Evolutionary conservation across 495 filamentous ascomycete species (phyloP).

Genomic region (Lophiotrema nucula): DNA sequence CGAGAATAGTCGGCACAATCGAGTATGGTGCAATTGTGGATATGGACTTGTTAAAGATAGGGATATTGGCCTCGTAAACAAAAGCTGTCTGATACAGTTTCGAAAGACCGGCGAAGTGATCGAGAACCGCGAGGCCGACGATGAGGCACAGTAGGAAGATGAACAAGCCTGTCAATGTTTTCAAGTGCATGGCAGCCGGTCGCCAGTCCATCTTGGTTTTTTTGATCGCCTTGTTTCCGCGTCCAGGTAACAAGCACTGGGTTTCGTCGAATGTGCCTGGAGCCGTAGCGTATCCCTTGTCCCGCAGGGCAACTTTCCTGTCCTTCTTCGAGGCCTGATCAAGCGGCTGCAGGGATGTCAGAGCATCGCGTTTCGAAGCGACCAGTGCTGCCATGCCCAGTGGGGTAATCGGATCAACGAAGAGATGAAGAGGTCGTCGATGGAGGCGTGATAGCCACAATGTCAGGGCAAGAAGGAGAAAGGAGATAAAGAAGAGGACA

Average conservation of each 20-base stretch:
- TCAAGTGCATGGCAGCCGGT: background rate
- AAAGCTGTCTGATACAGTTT: conserved; percentile 2
- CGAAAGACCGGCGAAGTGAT: background rate
- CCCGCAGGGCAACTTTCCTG: background rate
- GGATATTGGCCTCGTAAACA: background rate
- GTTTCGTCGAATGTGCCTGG: background rate
- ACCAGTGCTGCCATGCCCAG: background rate
- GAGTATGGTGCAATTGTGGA: background rate
- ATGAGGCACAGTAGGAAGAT: background rate
- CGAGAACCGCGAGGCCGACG: background rate
- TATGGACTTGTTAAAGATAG: background rate
- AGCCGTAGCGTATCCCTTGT: background rate
- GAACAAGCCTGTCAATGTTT: too few species aligned
- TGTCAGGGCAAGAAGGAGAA: background rate
- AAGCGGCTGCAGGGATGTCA: background rate
- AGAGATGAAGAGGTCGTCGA: conserved; percentile 1
- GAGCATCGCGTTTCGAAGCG: background rate
- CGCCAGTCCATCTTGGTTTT: background rate
- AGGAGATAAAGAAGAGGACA: conserved; percentile 3
- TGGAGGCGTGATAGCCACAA: conserved; percentile 1
- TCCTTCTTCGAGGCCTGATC: background rate
- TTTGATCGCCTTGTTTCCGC: background rate
- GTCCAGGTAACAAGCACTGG: background rate
- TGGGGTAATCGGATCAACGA: background rate
- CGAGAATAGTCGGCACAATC: conserved; percentile 5